Percentiles rank a stretch among this genome's conserved stretches.
These are phyloP conservation scores for Lactifluus volemus DNA, from an alignment of 768 basidiomycete genomes.

Conservation along the genomic window DNA sequence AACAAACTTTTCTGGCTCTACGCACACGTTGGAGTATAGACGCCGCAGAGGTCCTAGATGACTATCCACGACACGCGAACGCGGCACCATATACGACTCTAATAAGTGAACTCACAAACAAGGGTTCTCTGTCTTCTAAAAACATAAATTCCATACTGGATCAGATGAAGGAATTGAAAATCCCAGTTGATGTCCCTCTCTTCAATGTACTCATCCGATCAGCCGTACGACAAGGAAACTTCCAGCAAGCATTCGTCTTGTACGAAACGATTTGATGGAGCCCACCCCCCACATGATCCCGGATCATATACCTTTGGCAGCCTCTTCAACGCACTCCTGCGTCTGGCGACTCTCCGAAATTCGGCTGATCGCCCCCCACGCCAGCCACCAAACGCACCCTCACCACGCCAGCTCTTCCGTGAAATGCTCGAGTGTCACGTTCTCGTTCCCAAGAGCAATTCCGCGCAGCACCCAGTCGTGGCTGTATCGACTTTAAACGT, in stretches of 20 bases:
- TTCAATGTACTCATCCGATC: constrained; percentile 42
- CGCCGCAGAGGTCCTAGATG: constrained; percentile 26
- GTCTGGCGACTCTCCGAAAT: background rate
- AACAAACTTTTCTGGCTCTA: constrained; percentile 23
- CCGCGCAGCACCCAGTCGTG: background rate
- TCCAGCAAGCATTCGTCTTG: constrained; percentile 33
- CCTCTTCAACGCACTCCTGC: constrained; percentile 17
- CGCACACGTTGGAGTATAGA: constrained; percentile 27
- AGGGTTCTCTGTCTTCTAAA: constrained; percentile 19
- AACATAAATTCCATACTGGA: constrained; percentile 32
- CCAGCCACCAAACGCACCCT: background rate
- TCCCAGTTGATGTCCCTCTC: constrained; percentile 32
- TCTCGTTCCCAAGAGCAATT: background rate
- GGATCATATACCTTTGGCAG: constrained; percentile 15
- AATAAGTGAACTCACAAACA: constrained; percentile 30
- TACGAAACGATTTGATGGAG: constrained; percentile 34
- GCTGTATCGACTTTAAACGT: constrained; percentile 14
- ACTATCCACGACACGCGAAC: constrained; percentile 15
- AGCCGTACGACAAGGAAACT: constrained; percentile 28
- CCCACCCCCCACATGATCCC: constrained; percentile 30
- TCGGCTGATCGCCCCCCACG: background rate
- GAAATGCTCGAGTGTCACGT: constrained; percentile 18
- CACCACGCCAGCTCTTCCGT: constrained; percentile 15
- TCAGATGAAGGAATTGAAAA: constrained; percentile 32
- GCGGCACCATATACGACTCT: constrained; percentile 32